Percentiles rank a stretch among this genome's conserved stretches.
Conservation (phyloP, 768 basidiomycete genomes). For the Termitomyces sp. region DNA sequence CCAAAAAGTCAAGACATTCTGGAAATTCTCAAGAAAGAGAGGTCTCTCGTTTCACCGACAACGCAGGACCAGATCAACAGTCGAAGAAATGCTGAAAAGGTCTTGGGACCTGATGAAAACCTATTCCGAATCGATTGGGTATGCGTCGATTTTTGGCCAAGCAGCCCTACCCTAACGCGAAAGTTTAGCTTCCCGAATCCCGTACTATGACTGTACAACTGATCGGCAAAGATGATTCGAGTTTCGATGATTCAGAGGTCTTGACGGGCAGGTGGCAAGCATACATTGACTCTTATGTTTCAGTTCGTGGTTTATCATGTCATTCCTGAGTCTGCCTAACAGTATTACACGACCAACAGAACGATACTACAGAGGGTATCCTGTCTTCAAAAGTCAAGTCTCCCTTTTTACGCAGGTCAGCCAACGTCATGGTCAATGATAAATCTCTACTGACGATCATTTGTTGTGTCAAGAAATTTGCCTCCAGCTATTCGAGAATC, state of each 20-base stretch:
- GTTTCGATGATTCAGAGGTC: conserved; percentile 70
- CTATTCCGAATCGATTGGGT: conserved; percentile 82
- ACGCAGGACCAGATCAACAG: conserved; percentile 69
- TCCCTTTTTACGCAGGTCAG: conserved; percentile 67
- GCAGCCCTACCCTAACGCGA: not conserved
- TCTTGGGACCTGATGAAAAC: conserved; percentile 72
- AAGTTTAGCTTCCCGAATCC: conserved; percentile 50
- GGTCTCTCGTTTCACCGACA: conserved; percentile 50
- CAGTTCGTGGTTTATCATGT: conserved; percentile 31
- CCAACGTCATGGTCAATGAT: not conserved
- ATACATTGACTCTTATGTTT: conserved; percentile 73
- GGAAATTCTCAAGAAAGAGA: conserved; percentile 64
- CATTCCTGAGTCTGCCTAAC: not conserved
- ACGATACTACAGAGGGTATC: conserved; percentile 51
- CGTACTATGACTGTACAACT: conserved; percentile 70
- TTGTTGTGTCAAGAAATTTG: conserved; percentile 29
- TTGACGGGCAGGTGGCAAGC: conserved; percentile 73
- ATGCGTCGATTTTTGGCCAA: not conserved
- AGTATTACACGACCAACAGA: conserved; percentile 27
- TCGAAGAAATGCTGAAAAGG: conserved; percentile 61
- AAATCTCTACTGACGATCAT: not conserved
- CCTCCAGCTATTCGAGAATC: conserved; percentile 26
- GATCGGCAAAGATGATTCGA: conserved; percentile 74
- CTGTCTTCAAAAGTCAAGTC: conserved; percentile 36
- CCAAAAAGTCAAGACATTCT: conserved; percentile 66